Conservation (phyloP, 2,329 filamentous ascomycete species). For the Colletotrichum acutatum region DNA sequence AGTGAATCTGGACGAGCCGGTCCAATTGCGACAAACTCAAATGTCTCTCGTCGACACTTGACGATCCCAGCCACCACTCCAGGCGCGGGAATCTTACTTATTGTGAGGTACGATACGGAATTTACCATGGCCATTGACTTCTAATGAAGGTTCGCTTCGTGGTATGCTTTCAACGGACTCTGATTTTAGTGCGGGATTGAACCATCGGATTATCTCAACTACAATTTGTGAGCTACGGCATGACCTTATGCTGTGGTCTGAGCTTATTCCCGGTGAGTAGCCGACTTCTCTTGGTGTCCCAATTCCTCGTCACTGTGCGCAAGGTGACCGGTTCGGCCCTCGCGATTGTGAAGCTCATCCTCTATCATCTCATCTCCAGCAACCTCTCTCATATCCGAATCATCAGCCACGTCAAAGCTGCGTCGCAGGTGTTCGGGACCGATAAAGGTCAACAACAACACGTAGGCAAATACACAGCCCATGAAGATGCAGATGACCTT, state of each 20-base stretch:
- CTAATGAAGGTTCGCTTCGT: too few species aligned
- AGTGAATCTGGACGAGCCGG: neutral
- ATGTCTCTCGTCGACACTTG: neutral
- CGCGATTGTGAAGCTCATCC: constrained; percentile 12
- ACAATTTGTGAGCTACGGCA: too few species aligned
- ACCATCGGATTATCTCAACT: too few species aligned
- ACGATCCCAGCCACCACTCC: neutral
- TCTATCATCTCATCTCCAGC: constrained; percentile 51
- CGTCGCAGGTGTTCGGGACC: constrained; percentile 67
- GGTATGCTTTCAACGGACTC: too few species aligned
- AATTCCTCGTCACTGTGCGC: constrained; percentile 19
- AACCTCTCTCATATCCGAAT: constrained; percentile 59
- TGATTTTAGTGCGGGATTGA: too few species aligned
- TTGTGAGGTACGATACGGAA: too few species aligned
- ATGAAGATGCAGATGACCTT: constrained; percentile 93
- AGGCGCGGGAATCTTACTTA: neutral
- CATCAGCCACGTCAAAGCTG: constrained; percentile 62
- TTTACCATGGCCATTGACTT: too few species aligned
- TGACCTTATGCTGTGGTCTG: neutral
- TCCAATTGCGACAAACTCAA: neutral
- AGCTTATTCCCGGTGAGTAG: constrained; percentile 24
- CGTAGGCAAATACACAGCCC: constrained; percentile 79
- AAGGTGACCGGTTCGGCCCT: neutral
- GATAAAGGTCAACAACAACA: constrained; percentile 70
- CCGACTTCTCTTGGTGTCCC: constrained; percentile 32